These are phyloP conservation scores for Irpex sp. DNA, from an alignment of 1,284 basidiomycete genomes.

Conservation along the genomic window DNA sequence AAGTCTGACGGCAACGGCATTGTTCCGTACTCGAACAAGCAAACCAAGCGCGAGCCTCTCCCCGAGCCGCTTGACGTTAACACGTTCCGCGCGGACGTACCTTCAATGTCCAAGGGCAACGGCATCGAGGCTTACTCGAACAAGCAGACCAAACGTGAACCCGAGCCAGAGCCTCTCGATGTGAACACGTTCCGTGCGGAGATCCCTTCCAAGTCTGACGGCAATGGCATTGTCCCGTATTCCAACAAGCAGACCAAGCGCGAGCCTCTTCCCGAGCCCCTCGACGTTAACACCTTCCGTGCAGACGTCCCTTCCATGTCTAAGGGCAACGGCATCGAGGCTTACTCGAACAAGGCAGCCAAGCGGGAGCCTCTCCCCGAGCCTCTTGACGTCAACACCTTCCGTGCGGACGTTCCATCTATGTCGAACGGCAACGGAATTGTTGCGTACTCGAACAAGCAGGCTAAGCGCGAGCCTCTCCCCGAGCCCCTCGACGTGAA, in stretches of 20 bases:
- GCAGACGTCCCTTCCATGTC: not conserved
- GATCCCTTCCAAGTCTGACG: constrained; percentile 18
- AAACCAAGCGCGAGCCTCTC: constrained; percentile 16
- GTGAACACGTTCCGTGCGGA: constrained; percentile 18
- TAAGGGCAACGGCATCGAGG: not conserved
- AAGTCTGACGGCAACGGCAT: constrained; percentile 23
- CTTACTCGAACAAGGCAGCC: not conserved
- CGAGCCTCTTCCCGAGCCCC: not conserved
- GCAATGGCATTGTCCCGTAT: constrained; percentile 13
- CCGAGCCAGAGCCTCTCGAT: not conserved
- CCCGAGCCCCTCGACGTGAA: not conserved
- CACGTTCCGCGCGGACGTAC: constrained; percentile 32
- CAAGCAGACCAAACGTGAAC: constrained; percentile 15
- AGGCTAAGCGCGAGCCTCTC: not conserved
- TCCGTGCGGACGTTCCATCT: not conserved
- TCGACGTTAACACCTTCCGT: not conserved
- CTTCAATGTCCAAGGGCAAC: constrained; percentile 24
- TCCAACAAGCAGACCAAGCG: not conserved
- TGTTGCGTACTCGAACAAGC: not conserved
- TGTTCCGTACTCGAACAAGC: constrained; percentile 16
- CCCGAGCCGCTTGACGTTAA: constrained; percentile 19
- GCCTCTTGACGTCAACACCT: not conserved
- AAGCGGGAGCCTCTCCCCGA: not conserved
- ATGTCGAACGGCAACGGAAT: not conserved
- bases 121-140: constrained; percentile 17